A percentile compares a stretch with the other conserved stretches of the same genome.
Evolutionary conservation across 495 filamentous ascomycete species (phyloP).

Genomic region (Schizothecium vesticola): DNA sequence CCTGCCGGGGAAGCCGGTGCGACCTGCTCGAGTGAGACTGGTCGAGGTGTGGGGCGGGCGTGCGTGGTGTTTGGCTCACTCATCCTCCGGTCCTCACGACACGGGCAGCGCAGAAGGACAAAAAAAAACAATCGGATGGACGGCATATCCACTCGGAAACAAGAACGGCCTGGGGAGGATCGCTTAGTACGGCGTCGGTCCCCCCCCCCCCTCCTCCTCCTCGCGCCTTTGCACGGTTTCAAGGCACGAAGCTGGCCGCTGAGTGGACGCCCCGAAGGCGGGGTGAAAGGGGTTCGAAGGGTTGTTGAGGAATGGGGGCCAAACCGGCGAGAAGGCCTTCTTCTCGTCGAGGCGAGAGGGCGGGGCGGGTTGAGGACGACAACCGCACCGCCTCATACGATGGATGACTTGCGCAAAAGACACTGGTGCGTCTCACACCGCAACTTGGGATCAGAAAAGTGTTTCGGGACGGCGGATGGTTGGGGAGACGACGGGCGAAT

Average conservation of each 20-base stretch:
- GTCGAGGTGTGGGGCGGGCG: background rate
- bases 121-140: background rate
- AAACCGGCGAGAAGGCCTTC: background rate
- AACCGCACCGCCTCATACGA: background rate
- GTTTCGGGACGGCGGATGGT: constrained; percentile 11
- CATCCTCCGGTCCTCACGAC: background rate
- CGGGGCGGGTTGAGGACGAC: background rate
- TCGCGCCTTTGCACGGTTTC: background rate
- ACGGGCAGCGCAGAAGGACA: background rate
- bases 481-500: constrained; percentile 9
- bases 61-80: constrained; percentile 1
- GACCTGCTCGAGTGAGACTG: background rate
- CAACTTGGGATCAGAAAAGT: constrained; percentile 13
- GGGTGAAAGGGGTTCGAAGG: background rate
- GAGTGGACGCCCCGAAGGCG: background rate
- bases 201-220: background rate
- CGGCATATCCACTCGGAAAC: background rate
- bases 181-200: background rate
- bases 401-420: constrained; percentile 3
- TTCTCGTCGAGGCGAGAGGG: background rate
- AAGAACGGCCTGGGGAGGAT: background rate
- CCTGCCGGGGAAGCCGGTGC: background rate
- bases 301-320: background rate
- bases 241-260: background rate
- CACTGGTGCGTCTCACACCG: constrained; percentile 7